A percentile compares a stretch with the other conserved stretches of the same genome.
phyloP scores from a whole-genome alignment of 1,139 yeast species.

The Sugiyamaella japonica region DNA sequence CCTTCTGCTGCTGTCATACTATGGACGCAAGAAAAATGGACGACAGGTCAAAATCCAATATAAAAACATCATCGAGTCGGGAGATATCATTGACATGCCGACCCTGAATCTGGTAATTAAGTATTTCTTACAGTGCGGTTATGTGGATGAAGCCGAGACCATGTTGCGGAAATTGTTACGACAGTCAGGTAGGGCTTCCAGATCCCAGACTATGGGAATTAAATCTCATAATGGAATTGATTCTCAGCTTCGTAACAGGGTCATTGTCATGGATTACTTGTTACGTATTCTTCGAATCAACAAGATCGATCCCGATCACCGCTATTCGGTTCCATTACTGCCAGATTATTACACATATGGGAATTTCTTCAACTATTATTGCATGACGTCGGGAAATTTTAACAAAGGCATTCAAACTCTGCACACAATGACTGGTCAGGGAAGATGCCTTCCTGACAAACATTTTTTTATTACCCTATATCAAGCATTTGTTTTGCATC shows the following conservation, averaged over 20 bases:
- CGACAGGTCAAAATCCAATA: conserved; percentile 22
- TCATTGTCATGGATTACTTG: conserved; percentile 25
- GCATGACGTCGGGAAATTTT: conserved; percentile 18
- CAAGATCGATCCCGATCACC: background rate
- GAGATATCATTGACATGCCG: conserved; percentile 16
- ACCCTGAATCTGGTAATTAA: conserved; percentile 21
- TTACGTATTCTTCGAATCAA: conserved; percentile 12
- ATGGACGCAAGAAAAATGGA: conserved; percentile 21
- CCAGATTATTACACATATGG: conserved; percentile 24
- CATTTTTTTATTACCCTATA: conserved; percentile 14
- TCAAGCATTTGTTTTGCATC: conserved; percentile 18
- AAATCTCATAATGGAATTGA: background rate
- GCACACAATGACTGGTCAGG: conserved; percentile 15
- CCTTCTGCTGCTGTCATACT: conserved; percentile 25
- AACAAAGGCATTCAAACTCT: conserved; percentile 16
- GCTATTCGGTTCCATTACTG: conserved; percentile 23
- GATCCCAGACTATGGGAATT: conserved; percentile 3
- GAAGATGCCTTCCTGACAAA: conserved; percentile 18
- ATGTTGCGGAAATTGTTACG: conserved; percentile 11
- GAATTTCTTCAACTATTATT: conserved; percentile 23
- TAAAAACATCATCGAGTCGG: conserved; percentile 8
- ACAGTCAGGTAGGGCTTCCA: background rate
- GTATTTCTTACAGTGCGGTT: conserved; percentile 22
- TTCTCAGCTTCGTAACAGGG: conserved; percentile 17
- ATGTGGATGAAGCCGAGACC: conserved; percentile 20